Evolutionary conservation across 768 basidiomycete genomes (phyloP), one percentile per base, ranked within the genome.

Genomic region (Porpolomopsis calyptriformis): DNA sequence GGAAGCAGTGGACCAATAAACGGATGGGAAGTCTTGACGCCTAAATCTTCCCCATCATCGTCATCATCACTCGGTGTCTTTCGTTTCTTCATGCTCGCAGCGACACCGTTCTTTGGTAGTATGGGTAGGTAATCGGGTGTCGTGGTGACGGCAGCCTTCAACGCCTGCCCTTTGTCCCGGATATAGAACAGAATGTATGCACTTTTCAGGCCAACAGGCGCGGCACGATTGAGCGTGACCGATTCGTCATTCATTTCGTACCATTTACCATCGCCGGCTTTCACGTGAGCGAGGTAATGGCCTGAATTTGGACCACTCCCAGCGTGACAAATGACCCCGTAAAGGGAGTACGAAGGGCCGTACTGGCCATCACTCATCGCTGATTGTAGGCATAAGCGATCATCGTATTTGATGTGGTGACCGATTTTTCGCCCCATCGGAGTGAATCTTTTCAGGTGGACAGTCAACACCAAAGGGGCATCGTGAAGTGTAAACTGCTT

Each of bases 181-280:
- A 90, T 74, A 62, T 98, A 99, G 66, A 94, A 92, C 47, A 99
- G 69, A 51, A 98, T 77, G 54, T 99, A 99, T 48, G 96, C 96
- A 57, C 76, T 87, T 64, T 78, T 82, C 65, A 80, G 76, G 47
- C 65, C 63, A 23, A 80, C 64, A 1, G 87, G 82, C 4, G 73
- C 53, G 12, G 61, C 51, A 14, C 53, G 58, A 11, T 62, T 57
- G 3, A 64, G 56, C 8, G 72, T 64, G 19, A 92, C 84, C 38
- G 68, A 68, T 23, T 92, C 89, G 59, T 99, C 96, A 65, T 99
- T 94, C 82, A 93, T 93, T 66, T 90, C 82, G 65, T 75, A 80
- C 93, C 93, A 99, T 27, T 66, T 66, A 9, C 79, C 82, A 26
- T 75, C 66, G 27, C 70, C 72, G 33, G 77, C 72, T 60, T 81